Evolutionary conservation across 805 yeast species (phyloP).

Genomic region (Teunomyces tritomae): DNA sequence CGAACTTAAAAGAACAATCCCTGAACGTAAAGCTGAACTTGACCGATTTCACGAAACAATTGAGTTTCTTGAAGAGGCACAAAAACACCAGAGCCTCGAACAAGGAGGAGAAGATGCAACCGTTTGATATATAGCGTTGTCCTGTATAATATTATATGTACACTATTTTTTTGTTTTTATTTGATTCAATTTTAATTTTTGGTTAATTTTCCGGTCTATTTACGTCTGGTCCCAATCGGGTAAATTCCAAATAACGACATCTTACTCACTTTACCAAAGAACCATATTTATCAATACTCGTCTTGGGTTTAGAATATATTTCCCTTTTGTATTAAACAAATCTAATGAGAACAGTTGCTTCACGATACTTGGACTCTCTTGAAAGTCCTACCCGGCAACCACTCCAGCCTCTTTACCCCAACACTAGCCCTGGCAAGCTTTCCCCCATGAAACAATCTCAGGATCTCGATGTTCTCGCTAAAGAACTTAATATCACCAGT

Average conservation of each 20-base stretch:
- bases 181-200: no score
- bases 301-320: background rate
- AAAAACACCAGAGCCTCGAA: conserved; percentile 1
- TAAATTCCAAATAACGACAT: background rate
- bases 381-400: conserved; percentile 27
- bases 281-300: background rate
- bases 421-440: conserved; percentile 9
- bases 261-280: background rate
- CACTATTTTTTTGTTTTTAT: no score
- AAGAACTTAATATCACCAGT: conserved; percentile 29
- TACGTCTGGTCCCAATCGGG: conserved; percentile 2
- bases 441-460: conserved; percentile 3
- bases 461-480: conserved; percentile 40
- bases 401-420: conserved; percentile 28
- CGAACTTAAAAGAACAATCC: conserved; percentile 34
- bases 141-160: background rate
- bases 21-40: conserved; percentile 34
- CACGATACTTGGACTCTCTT: conserved; percentile 34
- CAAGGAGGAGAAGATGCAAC: background rate
- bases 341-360: conserved; percentile 25
- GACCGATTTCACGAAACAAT: conserved; percentile 32
- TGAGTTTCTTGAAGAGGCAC: conserved; percentile 22
- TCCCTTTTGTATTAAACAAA: background rate
- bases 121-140: background rate
- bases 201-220: background rate